Conservation (phyloP, 306 rosid genomes). For the Cucumis sativus region DNA sequence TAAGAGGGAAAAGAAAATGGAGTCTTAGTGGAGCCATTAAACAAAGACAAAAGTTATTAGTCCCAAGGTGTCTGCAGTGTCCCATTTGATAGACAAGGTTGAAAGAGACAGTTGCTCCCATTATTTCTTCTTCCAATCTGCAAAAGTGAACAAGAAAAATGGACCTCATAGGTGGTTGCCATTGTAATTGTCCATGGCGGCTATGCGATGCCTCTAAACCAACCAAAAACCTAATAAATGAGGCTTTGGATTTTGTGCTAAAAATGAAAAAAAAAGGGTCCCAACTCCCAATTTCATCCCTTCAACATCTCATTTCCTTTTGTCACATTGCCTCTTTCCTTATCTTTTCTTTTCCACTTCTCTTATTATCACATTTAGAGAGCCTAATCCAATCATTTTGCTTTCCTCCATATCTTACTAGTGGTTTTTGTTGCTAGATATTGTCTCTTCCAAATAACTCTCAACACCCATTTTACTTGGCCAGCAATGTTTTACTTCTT, state of each 20-base stretch:
- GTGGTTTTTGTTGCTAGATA: neutral
- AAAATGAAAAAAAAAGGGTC: neutral
- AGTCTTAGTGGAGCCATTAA: slow-evolving; percentile 1
- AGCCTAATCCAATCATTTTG: neutral
- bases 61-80: slow-evolving; percentile 1
- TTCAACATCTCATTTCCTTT: slow-evolving; percentile 2
- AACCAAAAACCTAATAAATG: neutral
- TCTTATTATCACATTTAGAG: neutral
- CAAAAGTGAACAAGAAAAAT: neutral
- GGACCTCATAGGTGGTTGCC: slow-evolving; percentile 8
- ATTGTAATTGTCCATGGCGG: neutral
- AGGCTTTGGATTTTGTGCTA: neutral
- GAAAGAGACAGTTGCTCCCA: slow-evolving; percentile 6
- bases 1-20: neutral
- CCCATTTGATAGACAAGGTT: neutral
- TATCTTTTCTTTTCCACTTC: neutral
- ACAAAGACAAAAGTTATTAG: neutral
- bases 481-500: neutral
- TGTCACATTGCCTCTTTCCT: slow-evolving; percentile 5
- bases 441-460: neutral
- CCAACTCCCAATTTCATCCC: neutral
- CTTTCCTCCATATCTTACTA: neutral
- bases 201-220: neutral
- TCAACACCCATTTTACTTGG: neutral
- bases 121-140: neutral